Percentiles rank a stretch among this genome's conserved stretches.
These are phyloP conservation scores for Alternaria gaisen DNA, from an alignment of 2,329 filamentous ascomycete genomes.

Conservation along the genomic window DNA sequence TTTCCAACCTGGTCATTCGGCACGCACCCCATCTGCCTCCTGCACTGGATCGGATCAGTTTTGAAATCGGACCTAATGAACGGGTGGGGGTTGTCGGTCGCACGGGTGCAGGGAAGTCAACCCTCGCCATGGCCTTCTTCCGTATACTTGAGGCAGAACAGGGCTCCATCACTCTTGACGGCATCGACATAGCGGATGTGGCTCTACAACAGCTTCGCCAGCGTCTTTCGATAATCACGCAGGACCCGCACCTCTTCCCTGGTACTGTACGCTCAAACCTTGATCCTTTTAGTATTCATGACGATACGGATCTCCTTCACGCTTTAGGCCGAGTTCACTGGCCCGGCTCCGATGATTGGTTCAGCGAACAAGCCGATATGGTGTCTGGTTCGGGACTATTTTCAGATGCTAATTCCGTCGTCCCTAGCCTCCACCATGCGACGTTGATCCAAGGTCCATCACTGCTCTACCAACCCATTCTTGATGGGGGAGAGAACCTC, in stretches of 20 bases:
- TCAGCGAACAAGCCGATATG: background rate
- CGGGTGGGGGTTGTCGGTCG: constrained; percentile 56
- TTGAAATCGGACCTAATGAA: background rate
- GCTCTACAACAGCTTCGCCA: constrained; percentile 53
- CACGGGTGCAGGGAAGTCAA: constrained; percentile 61
- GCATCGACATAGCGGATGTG: constrained; percentile 55
- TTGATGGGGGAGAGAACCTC: background rate
- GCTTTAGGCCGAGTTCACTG: constrained; percentile 55
- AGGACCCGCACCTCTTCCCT: constrained; percentile 59
- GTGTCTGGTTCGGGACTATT: constrained; percentile 44
- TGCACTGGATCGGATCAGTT: background rate
- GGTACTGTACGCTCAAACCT: constrained; percentile 59
- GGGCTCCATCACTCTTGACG: constrained; percentile 58
- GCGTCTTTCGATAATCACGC: constrained; percentile 57
- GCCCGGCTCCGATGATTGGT: background rate
- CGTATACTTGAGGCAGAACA: constrained; percentile 55
- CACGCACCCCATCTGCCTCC: constrained; percentile 23
- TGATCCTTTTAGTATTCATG: constrained; percentile 50
- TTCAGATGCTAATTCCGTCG: background rate
- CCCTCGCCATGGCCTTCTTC: constrained; percentile 46
- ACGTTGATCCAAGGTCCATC: background rate
- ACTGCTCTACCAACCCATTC: background rate
- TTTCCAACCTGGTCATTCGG: background rate
- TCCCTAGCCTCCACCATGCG: background rate
- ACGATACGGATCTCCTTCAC: constrained; percentile 47